Evolutionary conservation across 176 grass and related monocot genomes (phyloP).

Genomic region (Carex myosuroides): DNA sequence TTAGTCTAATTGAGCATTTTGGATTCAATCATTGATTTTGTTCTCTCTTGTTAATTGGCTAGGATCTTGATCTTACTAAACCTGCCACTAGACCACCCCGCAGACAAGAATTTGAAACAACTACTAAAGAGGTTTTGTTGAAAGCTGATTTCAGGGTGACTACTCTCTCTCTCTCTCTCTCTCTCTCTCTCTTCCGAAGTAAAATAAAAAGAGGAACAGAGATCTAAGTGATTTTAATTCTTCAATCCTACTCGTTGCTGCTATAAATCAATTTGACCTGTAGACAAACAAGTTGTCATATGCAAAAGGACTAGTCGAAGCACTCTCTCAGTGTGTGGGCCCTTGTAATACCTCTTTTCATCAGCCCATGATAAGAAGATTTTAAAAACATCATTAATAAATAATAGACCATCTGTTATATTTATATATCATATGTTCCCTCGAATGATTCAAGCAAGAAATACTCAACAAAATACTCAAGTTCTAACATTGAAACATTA

Average conservation of each 20-base stretch:
- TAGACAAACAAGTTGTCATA: not conserved
- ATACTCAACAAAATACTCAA: not conserved
- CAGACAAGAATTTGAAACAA: slow-evolving; percentile 56
- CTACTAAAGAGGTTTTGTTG: slow-evolving; percentile 62
- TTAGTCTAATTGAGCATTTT: not conserved
- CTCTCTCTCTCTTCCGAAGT: too few relatives aligned
- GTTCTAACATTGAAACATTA: not conserved
- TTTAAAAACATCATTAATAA: not conserved
- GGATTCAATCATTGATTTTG: slow-evolving; percentile 1
- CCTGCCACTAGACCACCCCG: slow-evolving; percentile 36
- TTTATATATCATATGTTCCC: not conserved
- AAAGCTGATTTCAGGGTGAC: slow-evolving; percentile 96
- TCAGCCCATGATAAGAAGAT: not conserved
- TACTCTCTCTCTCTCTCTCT: not conserved
- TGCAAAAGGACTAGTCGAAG: not conserved
- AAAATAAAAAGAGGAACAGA: too few relatives aligned
- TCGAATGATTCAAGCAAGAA: not conserved
- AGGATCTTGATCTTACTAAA: slow-evolving; percentile 89
- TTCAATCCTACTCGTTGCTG: not conserved
- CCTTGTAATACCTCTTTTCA: not conserved
- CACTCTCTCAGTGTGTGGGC: not conserved
- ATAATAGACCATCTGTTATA: not conserved
- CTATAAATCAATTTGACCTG: not conserved
- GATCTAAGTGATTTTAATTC: not conserved
- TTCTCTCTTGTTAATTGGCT: slow-evolving; percentile 18